A percentile compares a stretch with the other conserved stretches of the same genome.
phyloP scores from a whole-genome alignment of 2,329 filamentous ascomycete genomes.

The Leptosphaerulina australis region DNA sequence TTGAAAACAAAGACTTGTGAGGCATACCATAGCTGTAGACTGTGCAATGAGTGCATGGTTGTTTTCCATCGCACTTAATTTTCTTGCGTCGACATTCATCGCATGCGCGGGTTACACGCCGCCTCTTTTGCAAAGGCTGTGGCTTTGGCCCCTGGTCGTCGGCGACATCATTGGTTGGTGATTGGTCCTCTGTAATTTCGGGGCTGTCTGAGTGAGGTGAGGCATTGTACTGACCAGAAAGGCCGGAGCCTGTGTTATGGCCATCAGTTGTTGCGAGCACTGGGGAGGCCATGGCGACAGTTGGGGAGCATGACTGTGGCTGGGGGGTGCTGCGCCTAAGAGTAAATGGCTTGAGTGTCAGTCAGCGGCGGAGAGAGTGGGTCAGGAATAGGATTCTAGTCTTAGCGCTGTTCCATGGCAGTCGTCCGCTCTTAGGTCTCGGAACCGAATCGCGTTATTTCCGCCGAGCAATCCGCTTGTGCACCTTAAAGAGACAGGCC shows the following conservation, averaged over 20 bases:
- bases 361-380: conserved; percentile 38
- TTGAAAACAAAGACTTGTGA: neutral
- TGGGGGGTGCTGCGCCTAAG: conserved; percentile 42
- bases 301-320: conserved; percentile 39
- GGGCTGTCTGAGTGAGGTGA: conserved; percentile 39
- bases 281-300: conserved; percentile 47
- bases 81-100: conserved; percentile 55
- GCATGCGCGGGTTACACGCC: conserved; percentile 54
- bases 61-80: conserved; percentile 62
- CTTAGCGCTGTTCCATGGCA: conserved; percentile 38
- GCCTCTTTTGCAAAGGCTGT: conserved; percentile 50
- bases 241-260: conserved; percentile 37
- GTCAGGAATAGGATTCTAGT: conserved; percentile 40
- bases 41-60: conserved; percentile 82
- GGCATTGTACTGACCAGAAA: conserved; percentile 34
- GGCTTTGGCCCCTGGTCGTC: conserved; percentile 44
- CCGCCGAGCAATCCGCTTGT: conserved; percentile 39
- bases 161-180: conserved; percentile 42
- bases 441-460: conserved; percentile 34
- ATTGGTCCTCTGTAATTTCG: conserved; percentile 40
- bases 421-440: conserved; percentile 32
- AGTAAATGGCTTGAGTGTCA: conserved; percentile 37
- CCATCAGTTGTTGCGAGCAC: conserved; percentile 41
- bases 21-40: conserved; percentile 92
- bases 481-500: conserved; percentile 20